Evolutionary conservation across 2,329 filamentous ascomycete species (phyloP).

Genomic region (Aspergillus sp.): DNA sequence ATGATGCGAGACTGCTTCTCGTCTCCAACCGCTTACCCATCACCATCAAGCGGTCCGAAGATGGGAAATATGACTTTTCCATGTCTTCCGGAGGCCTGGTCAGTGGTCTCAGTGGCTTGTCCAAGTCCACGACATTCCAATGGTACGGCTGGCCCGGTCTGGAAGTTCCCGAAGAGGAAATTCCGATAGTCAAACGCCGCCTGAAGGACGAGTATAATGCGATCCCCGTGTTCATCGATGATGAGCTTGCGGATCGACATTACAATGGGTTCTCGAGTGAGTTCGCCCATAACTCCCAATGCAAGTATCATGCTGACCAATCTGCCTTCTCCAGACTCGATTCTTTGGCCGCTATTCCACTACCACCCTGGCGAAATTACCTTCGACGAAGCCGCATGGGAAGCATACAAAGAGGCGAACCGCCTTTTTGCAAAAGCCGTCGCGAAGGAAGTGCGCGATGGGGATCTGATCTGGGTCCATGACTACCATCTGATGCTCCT

Average conservation of each 20-base stretch:
- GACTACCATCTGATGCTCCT: conserved; percentile 98
- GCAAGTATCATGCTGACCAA: conserved; percentile 14
- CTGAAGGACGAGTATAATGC: conserved; percentile 86
- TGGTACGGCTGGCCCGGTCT: conserved; percentile 99
- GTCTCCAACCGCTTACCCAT: conserved; percentile 95
- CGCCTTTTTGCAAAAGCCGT: conserved; percentile 86
- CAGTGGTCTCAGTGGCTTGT: conserved; percentile 85
- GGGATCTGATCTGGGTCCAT: conserved; percentile 96
- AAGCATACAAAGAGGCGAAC: conserved; percentile 90
- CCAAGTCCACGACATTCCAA: conserved; percentile 90
- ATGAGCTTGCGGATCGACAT: conserved; percentile 89
- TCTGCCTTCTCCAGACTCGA: conserved; percentile 65
- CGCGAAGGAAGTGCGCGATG: conserved; percentile 82
- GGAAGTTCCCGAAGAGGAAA: conserved; percentile 83
- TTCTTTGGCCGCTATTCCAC: conserved; percentile 97
- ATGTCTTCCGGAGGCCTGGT: conserved; percentile 97
- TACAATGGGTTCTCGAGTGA: conserved; percentile 98
- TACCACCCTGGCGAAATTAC: conserved; percentile 98
- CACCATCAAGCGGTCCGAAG: conserved; percentile 89
- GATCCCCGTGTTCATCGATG: conserved; percentile 87
- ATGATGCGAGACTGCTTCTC: conserved; percentile 64
- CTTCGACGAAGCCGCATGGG: conserved; percentile 93
- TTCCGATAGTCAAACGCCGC: conserved; percentile 69
- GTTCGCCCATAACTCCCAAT: conserved; percentile 28
- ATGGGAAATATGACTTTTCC: conserved; percentile 88